Evolutionary conservation across 73 alveolate genomes (phyloP).

Genomic region (Uronychia setigera): DNA sequence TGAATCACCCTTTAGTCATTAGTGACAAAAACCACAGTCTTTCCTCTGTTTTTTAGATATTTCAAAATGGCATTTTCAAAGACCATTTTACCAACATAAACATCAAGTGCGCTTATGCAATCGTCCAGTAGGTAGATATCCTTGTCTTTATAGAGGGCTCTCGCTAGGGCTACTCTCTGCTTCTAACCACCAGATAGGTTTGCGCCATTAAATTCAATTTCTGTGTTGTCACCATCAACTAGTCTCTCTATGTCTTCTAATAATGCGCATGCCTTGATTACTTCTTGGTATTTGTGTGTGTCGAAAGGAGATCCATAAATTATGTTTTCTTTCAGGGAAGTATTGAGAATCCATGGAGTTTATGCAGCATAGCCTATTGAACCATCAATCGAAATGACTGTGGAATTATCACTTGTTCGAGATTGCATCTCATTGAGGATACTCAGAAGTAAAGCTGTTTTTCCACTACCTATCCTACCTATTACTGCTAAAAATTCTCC

Average conservation of each 20-base stretch:
- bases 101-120: constrained; percentile 66
- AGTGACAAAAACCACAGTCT: constrained; percentile 8
- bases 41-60: neutral
- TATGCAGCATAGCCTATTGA: constrained; percentile 41
- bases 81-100: constrained; percentile 43
- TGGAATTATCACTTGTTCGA: neutral
- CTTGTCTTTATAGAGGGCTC: constrained; percentile 59
- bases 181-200: constrained; percentile 77
- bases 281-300: constrained; percentile 23
- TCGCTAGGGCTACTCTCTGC: constrained; percentile 67
- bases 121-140: constrained; percentile 77
- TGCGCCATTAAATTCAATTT: constrained; percentile 33
- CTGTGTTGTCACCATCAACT: constrained; percentile 47
- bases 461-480: neutral
- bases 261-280: constrained; percentile 38
- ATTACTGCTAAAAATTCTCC: neutral
- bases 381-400: constrained; percentile 23
- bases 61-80: constrained; percentile 36
- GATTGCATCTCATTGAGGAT: neutral
- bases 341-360: constrained; percentile 62
- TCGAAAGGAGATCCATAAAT: constrained; percentile 37
- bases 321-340: constrained; percentile 51
- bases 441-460: neutral
- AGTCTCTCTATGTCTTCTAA: constrained; percentile 43
- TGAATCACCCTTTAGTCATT: neutral